phyloP scores from a whole-genome alignment of 2,329 filamentous ascomycete species.

The Xylariaceae sp. region DNA sequence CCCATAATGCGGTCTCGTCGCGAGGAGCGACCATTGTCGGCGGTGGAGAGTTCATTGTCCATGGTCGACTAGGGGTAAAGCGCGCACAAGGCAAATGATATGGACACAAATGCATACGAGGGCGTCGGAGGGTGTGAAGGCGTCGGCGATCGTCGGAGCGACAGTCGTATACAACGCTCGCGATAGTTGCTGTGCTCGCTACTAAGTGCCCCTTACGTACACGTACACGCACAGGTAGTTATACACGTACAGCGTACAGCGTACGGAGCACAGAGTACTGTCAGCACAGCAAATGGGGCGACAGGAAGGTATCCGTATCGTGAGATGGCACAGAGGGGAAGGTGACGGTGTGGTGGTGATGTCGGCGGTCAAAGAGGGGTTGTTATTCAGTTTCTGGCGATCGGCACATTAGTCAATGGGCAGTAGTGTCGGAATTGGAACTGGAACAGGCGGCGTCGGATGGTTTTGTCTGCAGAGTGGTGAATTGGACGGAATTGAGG shows the following conservation, averaged over 20 bases:
- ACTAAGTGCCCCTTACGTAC: conserved; percentile 3
- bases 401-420: background rate
- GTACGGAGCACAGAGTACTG: background rate
- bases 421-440: background rate
- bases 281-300: background rate
- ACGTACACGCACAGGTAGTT: background rate
- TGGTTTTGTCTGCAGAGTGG: background rate
- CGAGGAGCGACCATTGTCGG: conserved; percentile 28
- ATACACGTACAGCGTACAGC: background rate
- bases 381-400: background rate
- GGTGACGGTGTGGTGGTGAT: background rate
- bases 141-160: background rate
- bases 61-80: conserved; percentile 19
- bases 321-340: background rate
- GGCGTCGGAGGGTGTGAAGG: background rate
- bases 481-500: background rate
- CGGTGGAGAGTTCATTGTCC: conserved; percentile 28
- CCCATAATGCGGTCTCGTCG: conserved; percentile 52
- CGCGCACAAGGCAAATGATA: conserved; percentile 9
- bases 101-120: conserved; percentile 8
- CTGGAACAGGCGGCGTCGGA: background rate
- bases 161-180: background rate
- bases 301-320: background rate
- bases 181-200: conserved; percentile 10
- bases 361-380: conserved; percentile 2